phyloP scores from a whole-genome alignment of 306 rosid genomes.

The Styphnolobium japonicum region DNA sequence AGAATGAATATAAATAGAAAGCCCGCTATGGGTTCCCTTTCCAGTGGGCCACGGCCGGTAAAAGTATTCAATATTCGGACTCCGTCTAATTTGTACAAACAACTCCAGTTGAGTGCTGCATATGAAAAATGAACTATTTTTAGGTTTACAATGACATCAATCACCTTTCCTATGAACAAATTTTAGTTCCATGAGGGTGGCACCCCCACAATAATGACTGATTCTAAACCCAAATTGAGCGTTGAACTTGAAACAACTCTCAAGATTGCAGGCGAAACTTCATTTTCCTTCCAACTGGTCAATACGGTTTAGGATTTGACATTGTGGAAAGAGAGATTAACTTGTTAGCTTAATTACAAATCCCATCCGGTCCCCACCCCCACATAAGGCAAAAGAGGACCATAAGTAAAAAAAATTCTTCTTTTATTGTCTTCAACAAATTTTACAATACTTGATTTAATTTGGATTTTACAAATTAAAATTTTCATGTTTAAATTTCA shows the following conservation, averaged over 20 bases:
- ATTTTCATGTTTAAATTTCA: background rate
- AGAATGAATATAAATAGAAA: background rate
- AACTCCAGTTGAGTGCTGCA: background rate
- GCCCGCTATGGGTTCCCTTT: background rate
- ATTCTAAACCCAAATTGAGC: background rate
- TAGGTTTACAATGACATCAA: background rate
- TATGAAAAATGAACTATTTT: background rate
- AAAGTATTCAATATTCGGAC: background rate
- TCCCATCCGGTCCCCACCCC: background rate
- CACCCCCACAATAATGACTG: background rate
- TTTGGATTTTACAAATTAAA: background rate
- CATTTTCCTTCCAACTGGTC: slow-evolving; percentile 7
- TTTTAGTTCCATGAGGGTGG: background rate
- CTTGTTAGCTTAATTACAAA: background rate
- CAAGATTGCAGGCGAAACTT: background rate
- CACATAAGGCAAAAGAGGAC: background rate
- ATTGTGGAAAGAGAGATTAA: background rate
- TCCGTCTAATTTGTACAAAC: background rate
- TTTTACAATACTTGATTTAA: background rate
- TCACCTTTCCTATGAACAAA: background rate
- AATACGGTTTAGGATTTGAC: background rate
- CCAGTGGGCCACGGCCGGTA: background rate
- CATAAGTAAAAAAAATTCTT: background rate
- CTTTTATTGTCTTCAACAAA: background rate
- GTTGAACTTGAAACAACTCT: background rate